These are phyloP conservation scores for Colletotrichum zoysiae DNA, from an alignment of 2,329 filamentous ascomycete genomes.

Conservation along the genomic window DNA sequence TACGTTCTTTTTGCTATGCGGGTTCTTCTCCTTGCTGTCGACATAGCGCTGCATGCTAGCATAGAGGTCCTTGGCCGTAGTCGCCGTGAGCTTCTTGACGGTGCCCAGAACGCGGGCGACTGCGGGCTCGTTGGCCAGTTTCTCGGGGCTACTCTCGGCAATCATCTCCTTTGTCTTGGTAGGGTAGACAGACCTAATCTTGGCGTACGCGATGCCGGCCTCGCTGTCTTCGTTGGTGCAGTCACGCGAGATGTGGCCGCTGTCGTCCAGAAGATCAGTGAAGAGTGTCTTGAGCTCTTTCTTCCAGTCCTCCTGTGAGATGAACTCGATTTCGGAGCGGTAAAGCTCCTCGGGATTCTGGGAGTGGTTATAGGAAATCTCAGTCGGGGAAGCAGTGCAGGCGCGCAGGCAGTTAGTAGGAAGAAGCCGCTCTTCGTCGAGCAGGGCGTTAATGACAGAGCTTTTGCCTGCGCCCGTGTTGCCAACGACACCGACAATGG, in stretches of 20 bases:
- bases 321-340: slow-evolving; percentile 69
- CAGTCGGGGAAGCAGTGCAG: slow-evolving; percentile 72
- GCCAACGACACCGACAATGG: slow-evolving; percentile 70
- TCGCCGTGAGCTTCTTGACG: slow-evolving; percentile 44
- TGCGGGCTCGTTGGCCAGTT: slow-evolving; percentile 44
- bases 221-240: slow-evolving; percentile 58
- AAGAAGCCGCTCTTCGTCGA: slow-evolving; percentile 68
- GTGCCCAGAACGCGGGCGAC: slow-evolving; percentile 46
- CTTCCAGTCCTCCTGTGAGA: slow-evolving; percentile 65
- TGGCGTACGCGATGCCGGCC: slow-evolving; percentile 55
- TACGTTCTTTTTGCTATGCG: slow-evolving; percentile 26
- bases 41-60: slow-evolving; percentile 46
- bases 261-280: slow-evolving; percentile 59
- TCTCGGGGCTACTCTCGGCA: slow-evolving; percentile 40
- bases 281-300: slow-evolving; percentile 64
- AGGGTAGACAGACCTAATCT: slow-evolving; percentile 62
- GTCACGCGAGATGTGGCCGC: slow-evolving; percentile 55
- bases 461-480: slow-evolving; percentile 74
- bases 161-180: slow-evolving; percentile 47
- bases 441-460: slow-evolving; percentile 72
- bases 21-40: slow-evolving; percentile 48
- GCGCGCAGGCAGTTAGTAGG: slow-evolving; percentile 67
- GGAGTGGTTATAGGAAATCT: slow-evolving; percentile 69
- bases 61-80: slow-evolving; percentile 45
- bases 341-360: slow-evolving; percentile 56